These are phyloP conservation scores for Ogataea degrootiae DNA, from an alignment of 805 yeast species.

Conservation along the genomic window DNA sequence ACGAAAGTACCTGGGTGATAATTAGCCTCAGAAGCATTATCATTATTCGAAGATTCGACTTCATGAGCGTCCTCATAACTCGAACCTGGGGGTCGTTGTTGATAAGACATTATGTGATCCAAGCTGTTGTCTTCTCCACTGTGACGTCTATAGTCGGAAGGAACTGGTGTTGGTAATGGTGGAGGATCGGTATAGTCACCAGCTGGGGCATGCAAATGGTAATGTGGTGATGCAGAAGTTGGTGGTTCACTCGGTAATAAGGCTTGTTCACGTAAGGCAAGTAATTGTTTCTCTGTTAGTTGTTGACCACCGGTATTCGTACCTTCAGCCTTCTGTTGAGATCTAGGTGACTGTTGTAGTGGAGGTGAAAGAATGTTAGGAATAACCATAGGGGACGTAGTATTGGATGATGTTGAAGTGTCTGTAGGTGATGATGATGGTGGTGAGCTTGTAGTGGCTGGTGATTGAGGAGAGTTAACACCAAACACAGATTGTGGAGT, in stretches of 20 bases:
- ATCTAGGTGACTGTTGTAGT: background rate
- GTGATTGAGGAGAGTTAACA: conserved; percentile 4
- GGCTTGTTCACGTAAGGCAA: conserved; percentile 51
- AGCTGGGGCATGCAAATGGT: background rate
- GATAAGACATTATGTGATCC: too few species aligned
- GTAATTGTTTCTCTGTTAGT: conserved; percentile 53
- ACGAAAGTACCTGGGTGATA: background rate
- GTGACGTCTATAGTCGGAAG: background rate
- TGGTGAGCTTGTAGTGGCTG: conserved; percentile 2
- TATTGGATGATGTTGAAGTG: conserved; percentile 1
- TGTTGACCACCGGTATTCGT: background rate
- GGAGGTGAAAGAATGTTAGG: conserved; percentile 5
- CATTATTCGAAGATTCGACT: too few species aligned
- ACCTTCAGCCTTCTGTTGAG: conserved; percentile 5
- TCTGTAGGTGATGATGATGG: conserved; percentile 1
- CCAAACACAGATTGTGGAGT: background rate
- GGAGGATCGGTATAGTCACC: background rate
- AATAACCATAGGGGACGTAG: conserved; percentile 6
- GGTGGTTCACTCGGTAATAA: conserved; percentile 58
- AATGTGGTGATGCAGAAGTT: background rate
- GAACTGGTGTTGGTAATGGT: background rate
- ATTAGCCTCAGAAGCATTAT: background rate
- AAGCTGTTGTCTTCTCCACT: too few species aligned
- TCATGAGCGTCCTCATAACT: background rate
- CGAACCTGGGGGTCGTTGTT: too few species aligned